Base-by-base conservation (phyloP, 257 asterid genomes). In the Ehretia macrophylla region DNA sequence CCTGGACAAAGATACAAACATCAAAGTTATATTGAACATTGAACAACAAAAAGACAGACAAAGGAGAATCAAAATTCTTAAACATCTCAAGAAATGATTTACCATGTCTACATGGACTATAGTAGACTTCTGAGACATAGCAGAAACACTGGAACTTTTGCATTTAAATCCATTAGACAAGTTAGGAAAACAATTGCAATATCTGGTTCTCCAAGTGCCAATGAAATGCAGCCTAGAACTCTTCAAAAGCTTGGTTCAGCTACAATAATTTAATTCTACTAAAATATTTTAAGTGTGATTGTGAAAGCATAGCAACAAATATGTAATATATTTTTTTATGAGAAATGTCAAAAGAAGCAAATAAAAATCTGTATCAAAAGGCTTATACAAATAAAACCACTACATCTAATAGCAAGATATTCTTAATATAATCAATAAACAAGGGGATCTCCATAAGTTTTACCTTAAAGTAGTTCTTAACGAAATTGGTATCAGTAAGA, bases 171-270 rank as follows among this genome's bases (percentile, higher is more conserved):
- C 80, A 76, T 60, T 64, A 62, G 82, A 71, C 44, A 65, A 62
- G 71, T 62, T 68, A 54, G 80, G 83, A 70, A 84, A 89, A 58
- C 85, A 93, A 63, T 86, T 89, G 60, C 97, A 88, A 48, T 88
- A 92, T 52, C 99, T 80, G 75, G 79, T 86, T 77, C 95, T 92
- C 97, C 99, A 92, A 65, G 97, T 84, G 63, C 99, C 99, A 71
- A 93, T 93, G 66, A 93, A 93, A 73, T 89, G 99, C 86, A 92
- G 80, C 83, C 99, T 84, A 61, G 99, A 92, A 72, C 75, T 75
- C 99, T 92, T 94, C n/a, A n/a, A n/a, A 64, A 14, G 65, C 54
- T 58, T 58, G 53, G 42, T 73, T 46, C 62, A 35, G 59, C 60
- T 11, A 62, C 27, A 18, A n/a, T 42, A 18, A 32, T 27, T 20